Evolutionary conservation across 1,284 basidiomycete genomes (phyloP), one percentile per base, ranked within the genome.

Genomic region (Leccinum fallax): DNA sequence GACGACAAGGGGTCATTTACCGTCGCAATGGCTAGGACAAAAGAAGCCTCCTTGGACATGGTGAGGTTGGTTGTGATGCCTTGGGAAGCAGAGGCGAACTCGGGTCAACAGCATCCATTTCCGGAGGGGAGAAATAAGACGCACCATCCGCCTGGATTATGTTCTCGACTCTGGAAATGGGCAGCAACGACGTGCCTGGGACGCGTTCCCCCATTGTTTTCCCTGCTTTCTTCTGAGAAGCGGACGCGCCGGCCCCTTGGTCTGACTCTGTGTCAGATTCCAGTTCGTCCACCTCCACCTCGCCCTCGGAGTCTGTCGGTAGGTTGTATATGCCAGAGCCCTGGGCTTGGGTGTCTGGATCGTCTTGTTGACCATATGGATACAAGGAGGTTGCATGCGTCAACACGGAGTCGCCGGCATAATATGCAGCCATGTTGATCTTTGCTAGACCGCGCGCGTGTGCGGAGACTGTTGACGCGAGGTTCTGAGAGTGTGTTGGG

Each of bases 11-110:
- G 11, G 15, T 19, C 11, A 53, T 85, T 57, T 72, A 91, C 90
- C 43, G 90, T 87, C 58, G 90, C 90, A 63, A 89, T 73, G 10
- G 89, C 88, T 30, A 92, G 73, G 53, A 90, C 75, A 67, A 85
- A 91, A 15, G 86, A 75, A 1, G 87, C 90, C 69, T 92, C 90
- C 69, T 87, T 91, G 4, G 90, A 92, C 74, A 90, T 79, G 32
- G 84, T 80, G 57, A 88, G 75, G 60, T 77, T 81, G 3, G 83
- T 83, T 40, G 83, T 86, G 57, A 83, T 79, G 53, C 84, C 84
- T 83, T 68, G 55, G 43, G 57, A 54, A 62, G 53, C 5, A 24
- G 64, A 40, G 51, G 55, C 28, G 55, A 58, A 59, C 58, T 62
- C 63, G 62, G 61, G 65, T 73, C 61, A 67, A 59, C 57, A 34